Evolutionary conservation across 1,284 basidiomycete genomes (phyloP).

Genomic region (Malassezia psittaci): DNA sequence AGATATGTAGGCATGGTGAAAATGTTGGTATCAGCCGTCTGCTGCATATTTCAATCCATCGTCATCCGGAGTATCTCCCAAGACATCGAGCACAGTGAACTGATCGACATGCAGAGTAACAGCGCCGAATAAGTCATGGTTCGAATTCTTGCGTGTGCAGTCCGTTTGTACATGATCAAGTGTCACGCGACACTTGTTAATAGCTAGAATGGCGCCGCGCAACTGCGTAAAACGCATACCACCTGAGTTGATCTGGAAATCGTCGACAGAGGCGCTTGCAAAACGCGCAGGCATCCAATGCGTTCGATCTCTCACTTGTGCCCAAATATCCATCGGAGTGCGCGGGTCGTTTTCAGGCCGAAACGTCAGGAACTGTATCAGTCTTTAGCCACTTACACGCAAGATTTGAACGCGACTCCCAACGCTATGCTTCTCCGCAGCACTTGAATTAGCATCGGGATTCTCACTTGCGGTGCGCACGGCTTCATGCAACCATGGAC

Average conservation of each 20-base stretch:
- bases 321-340: slow-evolving; percentile 1
- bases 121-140: neutral
- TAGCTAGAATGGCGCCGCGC: slow-evolving; percentile 1
- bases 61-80: neutral
- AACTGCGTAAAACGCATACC: slow-evolving; percentile 8
- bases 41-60: neutral
- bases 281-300: slow-evolving; percentile 9
- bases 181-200: neutral
- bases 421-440: neutral
- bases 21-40: neutral
- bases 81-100: neutral
- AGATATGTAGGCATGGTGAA: neutral
- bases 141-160: neutral
- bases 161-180: neutral
- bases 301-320: slow-evolving; percentile 7
- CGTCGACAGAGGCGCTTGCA: slow-evolving; percentile 1
- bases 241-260: neutral
- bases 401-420: slow-evolving; percentile 6
- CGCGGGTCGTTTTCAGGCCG: slow-evolving; percentile 3
- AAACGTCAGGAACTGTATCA: slow-evolving; percentile 12
- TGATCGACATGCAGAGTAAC: neutral
- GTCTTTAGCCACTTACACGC: neutral
- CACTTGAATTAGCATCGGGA: neutral
- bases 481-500: slow-evolving; percentile 5
- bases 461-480: neutral